These are phyloP conservation scores for Wickerhamiella vanderwaltii DNA, from an alignment of 805 yeast genomes.

Conservation along the genomic window DNA sequence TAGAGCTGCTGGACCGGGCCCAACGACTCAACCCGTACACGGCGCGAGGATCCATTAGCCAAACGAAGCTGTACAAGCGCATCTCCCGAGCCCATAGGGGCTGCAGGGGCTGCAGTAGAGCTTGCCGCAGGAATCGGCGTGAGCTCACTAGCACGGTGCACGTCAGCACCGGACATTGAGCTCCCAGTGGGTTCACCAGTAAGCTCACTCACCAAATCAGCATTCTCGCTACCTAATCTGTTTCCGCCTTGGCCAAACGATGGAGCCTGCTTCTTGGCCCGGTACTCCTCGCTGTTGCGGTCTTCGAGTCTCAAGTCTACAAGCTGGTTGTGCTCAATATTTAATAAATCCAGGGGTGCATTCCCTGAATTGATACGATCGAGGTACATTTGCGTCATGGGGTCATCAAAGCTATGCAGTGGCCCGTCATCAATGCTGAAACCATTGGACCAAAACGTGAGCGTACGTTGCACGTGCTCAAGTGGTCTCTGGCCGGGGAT, in stretches of 20 bases:
- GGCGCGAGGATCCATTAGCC: slow-evolving; percentile 53
- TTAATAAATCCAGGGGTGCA: slow-evolving; percentile 74
- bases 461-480: slow-evolving; percentile 58
- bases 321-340: slow-evolving; percentile 81
- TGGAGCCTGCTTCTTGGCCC: slow-evolving; percentile 46
- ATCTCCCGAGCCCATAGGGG: slow-evolving; percentile 37
- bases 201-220: slow-evolving; percentile 39
- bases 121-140: slow-evolving; percentile 12
- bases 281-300: slow-evolving; percentile 69
- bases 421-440: slow-evolving; percentile 90
- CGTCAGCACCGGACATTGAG: slow-evolving; percentile 15
- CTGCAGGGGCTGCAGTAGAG: slow-evolving; percentile 14
- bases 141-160: slow-evolving; percentile 17
- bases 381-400: slow-evolving; percentile 66
- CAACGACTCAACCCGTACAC: slow-evolving; percentile 48
- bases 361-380: slow-evolving; percentile 77
- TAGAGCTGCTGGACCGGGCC: slow-evolving; percentile 58
- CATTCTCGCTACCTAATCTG: slow-evolving; percentile 80
- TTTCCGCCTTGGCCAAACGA: slow-evolving; percentile 80
- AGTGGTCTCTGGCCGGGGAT: slow-evolving; percentile 19
- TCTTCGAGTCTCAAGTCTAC: slow-evolving; percentile 83
- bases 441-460: slow-evolving; percentile 94
- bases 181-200: slow-evolving; percentile 10
- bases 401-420: slow-evolving; percentile 80
- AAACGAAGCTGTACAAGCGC: slow-evolving; percentile 69